phyloP scores from a whole-genome alignment of 1,139 yeast genomes.

The Yamadazyma trypodendri region DNA sequence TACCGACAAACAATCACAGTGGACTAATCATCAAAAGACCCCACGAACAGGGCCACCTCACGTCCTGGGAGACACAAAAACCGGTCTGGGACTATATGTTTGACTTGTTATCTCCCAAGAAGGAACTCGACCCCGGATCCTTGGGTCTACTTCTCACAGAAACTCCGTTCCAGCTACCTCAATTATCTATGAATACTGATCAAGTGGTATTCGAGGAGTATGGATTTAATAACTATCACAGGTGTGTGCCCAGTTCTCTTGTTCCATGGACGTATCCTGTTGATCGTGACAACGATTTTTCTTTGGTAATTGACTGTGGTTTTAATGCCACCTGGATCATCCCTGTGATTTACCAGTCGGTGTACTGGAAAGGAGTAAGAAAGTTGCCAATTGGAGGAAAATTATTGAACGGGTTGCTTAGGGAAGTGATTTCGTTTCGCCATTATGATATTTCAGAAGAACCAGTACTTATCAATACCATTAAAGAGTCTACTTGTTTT shows the following conservation, averaged over 20 bases:
- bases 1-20: slow-evolving; percentile 67
- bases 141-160: slow-evolving; percentile 66
- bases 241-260: slow-evolving; percentile 63
- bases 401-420: slow-evolving; percentile 72
- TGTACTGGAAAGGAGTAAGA: slow-evolving; percentile 74
- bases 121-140: slow-evolving; percentile 42
- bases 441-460: slow-evolving; percentile 95
- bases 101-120: slow-evolving; percentile 30
- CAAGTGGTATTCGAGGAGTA: slow-evolving; percentile 94
- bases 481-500: slow-evolving; percentile 79
- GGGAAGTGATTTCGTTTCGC: slow-evolving; percentile 84
- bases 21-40: slow-evolving; percentile 80
- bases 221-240: slow-evolving; percentile 66
- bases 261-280: slow-evolving; percentile 60
- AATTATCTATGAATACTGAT: slow-evolving; percentile 80
- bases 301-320: slow-evolving; percentile 84
- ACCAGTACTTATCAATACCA: slow-evolving; percentile 76
- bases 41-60: slow-evolving; percentile 80
- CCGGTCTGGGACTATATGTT: slow-evolving; percentile 87
- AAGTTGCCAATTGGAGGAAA: slow-evolving; percentile 84
- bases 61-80: slow-evolving; percentile 90
- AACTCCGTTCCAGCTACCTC: slow-evolving; percentile 80
- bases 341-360: slow-evolving; percentile 79
- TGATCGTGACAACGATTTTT: slow-evolving; percentile 51
- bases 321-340: slow-evolving; percentile 84